Evolutionary conservation across 1,139 yeast genomes (phyloP), one percentile per base, ranked within the genome.

Genomic region (Kodamaea fungicola): DNA sequence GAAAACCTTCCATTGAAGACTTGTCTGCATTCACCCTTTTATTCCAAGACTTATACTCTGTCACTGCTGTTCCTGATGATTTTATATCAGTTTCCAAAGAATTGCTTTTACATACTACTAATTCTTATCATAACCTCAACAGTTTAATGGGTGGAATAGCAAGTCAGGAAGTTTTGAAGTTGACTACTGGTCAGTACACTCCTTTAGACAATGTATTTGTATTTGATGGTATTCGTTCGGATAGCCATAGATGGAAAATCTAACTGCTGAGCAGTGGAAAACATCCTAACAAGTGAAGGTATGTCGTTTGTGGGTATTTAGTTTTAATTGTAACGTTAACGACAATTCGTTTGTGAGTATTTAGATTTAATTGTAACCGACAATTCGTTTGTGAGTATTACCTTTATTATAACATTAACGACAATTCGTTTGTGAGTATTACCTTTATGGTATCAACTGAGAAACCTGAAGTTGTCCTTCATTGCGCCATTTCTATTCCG

Each of bases 91-190:
- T 56, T 3, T 52, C 63, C 37, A 47, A 52, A 32, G 71, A 67
- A 43, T 43, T 64, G 5, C 44, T 66, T 26, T 36, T 44, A 35
- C 74, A 67, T 42, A 54, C 51, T 35, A 47, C 62, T 6, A 51
- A 52, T 12, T 52, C 53, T 31, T 67, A 67, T 44, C 71, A 65
- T 39, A 67, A 67, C 33, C 34, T 46, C 22, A 46, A 44, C 33
- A 44, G 50, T 28, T 58, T 83, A n/a, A 62, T 85, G 49, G 96
- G 95, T 4, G 96, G 95, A 0, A 62, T 86, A 8, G 86, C 78
- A 0, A 79, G 88, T 12, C 95, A 88, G 53, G 96, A 88, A 52
- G 76, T 74, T 7, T 67, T 82, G 40, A 84, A 83, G 31, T 44
- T 54, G 33, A 50, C 52, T 12, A 56, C 95, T 2, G 74, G 76